Evolutionary conservation across 2,329 filamentous ascomycete species (phyloP), one percentile per base, ranked within the genome.

Genomic region (Cordyceps javanica): DNA sequence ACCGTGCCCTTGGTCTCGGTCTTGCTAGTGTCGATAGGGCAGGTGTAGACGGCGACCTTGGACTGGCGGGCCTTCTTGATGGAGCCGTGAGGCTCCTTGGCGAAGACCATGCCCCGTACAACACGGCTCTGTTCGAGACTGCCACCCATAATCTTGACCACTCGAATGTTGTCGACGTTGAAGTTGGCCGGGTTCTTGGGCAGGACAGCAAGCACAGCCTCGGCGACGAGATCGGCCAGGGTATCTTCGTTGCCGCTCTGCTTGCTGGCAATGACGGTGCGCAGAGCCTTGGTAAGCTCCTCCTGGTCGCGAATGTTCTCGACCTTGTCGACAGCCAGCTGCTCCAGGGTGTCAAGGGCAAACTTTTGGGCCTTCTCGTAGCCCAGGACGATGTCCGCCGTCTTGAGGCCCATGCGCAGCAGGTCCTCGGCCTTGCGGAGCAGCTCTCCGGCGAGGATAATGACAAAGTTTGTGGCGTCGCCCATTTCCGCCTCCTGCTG

Each of bases 401-500:
- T 92, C 82, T 97, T 97, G 68, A 99, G 80, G 32, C 95, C 95
- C 91, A 99, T 93, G 61, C 94, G 86, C 67, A 99, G 80, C 70
- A 99, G 79, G 74, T 97, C 92, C 79, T 99, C 94, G 11, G 95
- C 95, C 79, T 99, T 97, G 78, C 90, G 91, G 67, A 99, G 80
- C 68, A 99, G 80, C 79, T 99, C 94, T 63, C 95, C 94, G 5
- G 94, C 94, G 61, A 99, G 80, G 56, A 99, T 82, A 69, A 99
- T 97, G 67, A 99, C 94, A 72, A 99, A 77, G 76, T 99, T 99
- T 59, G 94, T 99, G 57, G 90, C 94, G 76, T 99, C 95, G 59
- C 94, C 94, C 90, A 99, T 96, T 83, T 99, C 94, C 42, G 92
- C 86, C 75, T 99, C 95, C 77, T 99, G 95, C 78, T 99, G 94